phyloP scores from a whole-genome alignment of 495 filamentous ascomycete species.

The Penicillium atrosanguineum region DNA sequence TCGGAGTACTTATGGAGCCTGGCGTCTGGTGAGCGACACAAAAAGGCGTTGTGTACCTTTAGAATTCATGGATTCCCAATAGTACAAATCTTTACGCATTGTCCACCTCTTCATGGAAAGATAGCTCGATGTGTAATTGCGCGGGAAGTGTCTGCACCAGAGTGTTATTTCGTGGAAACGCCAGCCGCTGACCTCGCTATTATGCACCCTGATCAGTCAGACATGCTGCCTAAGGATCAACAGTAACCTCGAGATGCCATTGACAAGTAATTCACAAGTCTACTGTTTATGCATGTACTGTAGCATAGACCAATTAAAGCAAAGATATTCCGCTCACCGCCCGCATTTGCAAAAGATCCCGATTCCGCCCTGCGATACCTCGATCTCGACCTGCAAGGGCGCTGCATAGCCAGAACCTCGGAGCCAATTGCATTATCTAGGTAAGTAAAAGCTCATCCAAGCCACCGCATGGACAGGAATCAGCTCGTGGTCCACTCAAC shows the following conservation, averaged over 20 bases:
- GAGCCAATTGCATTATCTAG: conserved; percentile 6
- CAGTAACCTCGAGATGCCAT: not conserved
- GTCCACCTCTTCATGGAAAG: not conserved
- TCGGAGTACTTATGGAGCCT: conserved; percentile 13
- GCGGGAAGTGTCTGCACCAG: too few species aligned
- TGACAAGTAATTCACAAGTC: not conserved
- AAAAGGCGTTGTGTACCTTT: conserved; percentile 10
- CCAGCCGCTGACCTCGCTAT: not conserved
- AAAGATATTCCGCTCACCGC: conserved; percentile 9
- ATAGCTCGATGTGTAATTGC: not conserved
- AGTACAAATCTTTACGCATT: conserved; percentile 1
- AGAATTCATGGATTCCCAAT: not conserved
- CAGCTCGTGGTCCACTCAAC: not conserved
- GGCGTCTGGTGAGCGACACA: conserved; percentile 12
- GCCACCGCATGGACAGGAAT: not conserved
- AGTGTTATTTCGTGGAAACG: too few species aligned
- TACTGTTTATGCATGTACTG: too few species aligned
- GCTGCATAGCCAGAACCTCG: conserved; percentile 14
- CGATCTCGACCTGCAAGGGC: conserved; percentile 18
- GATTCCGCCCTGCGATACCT: conserved; percentile 14
- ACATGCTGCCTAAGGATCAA: not conserved
- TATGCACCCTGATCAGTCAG: not conserved
- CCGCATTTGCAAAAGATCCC: conserved; percentile 8
- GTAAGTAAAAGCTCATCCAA: conserved; percentile 7
- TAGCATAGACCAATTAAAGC: not conserved